These are phyloP conservation scores for Cicer judaicum DNA, from an alignment of 306 rosid species.

Conservation along the genomic window DNA sequence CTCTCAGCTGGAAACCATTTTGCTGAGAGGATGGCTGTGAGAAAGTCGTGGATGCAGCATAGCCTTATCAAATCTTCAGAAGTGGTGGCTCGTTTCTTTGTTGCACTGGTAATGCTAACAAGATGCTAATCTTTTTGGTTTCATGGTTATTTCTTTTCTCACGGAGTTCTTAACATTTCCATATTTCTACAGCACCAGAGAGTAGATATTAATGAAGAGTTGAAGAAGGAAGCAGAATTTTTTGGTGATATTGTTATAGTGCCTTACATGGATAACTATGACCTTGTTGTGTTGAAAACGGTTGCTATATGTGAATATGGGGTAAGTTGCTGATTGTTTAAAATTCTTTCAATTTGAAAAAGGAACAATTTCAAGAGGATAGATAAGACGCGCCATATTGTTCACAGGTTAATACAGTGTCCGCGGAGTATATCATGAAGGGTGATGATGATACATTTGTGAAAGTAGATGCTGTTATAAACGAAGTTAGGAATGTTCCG, in stretches of 20 bases:
- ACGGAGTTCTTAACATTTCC: conserved; percentile 39
- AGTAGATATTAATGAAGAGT: conserved; percentile 71
- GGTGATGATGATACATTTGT: conserved; percentile 99
- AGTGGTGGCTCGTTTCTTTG: conserved; percentile 90
- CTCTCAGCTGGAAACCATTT: conserved; percentile 99
- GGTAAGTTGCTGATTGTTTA: conserved; percentile 60
- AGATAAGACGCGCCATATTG: conserved; percentile 33
- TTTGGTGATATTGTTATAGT: conserved; percentile 93
- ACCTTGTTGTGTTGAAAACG: conserved; percentile 94
- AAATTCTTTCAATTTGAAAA: background rate
- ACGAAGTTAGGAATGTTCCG: conserved; percentile 56
- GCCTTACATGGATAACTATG: conserved; percentile 97
- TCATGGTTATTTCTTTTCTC: conserved; percentile 1
- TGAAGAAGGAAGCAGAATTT: conserved; percentile 89
- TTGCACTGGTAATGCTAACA: conserved; percentile 73
- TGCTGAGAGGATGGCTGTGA: conserved; percentile 91
- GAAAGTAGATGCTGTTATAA: conserved; percentile 66
- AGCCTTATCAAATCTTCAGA: conserved; percentile 69
- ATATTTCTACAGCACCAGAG: conserved; percentile 66
- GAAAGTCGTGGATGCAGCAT: conserved; percentile 98
- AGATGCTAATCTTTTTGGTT: conserved; percentile 28
- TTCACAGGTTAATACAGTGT: conserved; percentile 66
- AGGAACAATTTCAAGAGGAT: conserved; percentile 11
- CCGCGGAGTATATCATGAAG: conserved; percentile 87
- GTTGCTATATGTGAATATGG: conserved; percentile 96